phyloP scores from a whole-genome alignment of 2,329 filamentous ascomycete species.

The Hypoxylon rubiginosum region DNA sequence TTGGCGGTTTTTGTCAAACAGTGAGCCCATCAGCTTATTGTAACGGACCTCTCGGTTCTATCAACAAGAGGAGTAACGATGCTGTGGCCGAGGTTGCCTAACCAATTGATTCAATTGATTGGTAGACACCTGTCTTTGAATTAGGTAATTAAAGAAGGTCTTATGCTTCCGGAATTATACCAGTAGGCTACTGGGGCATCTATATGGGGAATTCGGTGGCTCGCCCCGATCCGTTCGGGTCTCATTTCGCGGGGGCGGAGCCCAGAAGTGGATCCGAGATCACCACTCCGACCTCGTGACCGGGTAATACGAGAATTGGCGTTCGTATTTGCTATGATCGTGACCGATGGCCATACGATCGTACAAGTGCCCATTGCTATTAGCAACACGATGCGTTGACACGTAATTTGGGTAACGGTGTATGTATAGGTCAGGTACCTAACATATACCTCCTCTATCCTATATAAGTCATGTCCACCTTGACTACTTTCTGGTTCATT shows the following conservation, averaged over 20 bases:
- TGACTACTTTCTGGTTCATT: conserved; percentile 1
- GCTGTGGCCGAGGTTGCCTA: not conserved
- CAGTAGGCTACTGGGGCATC: conserved; percentile 3
- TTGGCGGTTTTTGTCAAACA: too few relatives aligned
- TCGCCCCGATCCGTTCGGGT: conserved; percentile 22
- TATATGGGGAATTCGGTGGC: conserved; percentile 16
- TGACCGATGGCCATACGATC: conserved; percentile 22
- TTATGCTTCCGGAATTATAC: conserved; percentile 1
- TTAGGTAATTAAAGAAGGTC: conserved; percentile 5
- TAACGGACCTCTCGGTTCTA: not conserved
- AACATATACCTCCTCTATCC: too few relatives aligned
- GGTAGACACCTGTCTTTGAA: not conserved
- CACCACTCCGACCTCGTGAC: conserved; percentile 31
- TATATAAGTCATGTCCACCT: conserved; percentile 26
- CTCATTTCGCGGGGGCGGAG: conserved; percentile 31
- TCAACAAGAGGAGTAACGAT: not conserved
- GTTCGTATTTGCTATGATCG: conserved; percentile 31
- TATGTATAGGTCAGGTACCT: not conserved
- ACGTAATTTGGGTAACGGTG: not conserved
- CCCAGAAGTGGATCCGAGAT: conserved; percentile 17
- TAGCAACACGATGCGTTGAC: conserved; percentile 3
- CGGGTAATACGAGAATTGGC: conserved; percentile 38
- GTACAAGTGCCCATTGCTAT: not conserved
- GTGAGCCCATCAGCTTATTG: too few relatives aligned
- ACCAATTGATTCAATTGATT: not conserved